These are phyloP conservation scores for Fusarium denticulatum DNA, from an alignment of 2,329 filamentous ascomycete genomes.

Conservation along the genomic window DNA sequence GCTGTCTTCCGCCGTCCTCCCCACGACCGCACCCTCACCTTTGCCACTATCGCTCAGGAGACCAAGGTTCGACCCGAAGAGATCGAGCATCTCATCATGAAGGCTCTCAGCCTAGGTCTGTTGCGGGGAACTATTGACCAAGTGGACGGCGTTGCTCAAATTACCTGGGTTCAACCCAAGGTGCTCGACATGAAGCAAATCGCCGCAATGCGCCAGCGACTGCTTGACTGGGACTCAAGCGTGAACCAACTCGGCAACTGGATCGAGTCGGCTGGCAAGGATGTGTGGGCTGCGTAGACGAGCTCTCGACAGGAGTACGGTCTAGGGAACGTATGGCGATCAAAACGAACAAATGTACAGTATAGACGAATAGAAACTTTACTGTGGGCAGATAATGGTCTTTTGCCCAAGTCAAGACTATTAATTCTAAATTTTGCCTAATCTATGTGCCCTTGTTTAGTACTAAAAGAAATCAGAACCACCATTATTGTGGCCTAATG, in stretches of 20 bases:
- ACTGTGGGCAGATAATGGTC: conserved; percentile 32
- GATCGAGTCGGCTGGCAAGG: conserved; percentile 93
- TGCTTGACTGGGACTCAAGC: conserved; percentile 95
- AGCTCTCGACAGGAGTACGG: neutral
- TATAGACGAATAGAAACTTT: conserved; percentile 43
- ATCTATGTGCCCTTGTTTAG: neutral
- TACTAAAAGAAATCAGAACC: neutral
- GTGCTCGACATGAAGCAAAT: conserved; percentile 96
- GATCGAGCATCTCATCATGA: conserved; percentile 99
- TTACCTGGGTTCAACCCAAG: conserved; percentile 99
- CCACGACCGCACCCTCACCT: conserved; percentile 94
- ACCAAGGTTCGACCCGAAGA: conserved; percentile 91
- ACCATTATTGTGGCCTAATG: neutral
- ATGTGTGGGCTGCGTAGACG: conserved; percentile 87
- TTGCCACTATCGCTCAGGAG: conserved; percentile 86
- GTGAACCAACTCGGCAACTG: conserved; percentile 97
- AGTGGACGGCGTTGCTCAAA: conserved; percentile 91
- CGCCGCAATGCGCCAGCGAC: conserved; percentile 84
- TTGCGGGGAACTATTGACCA: conserved; percentile 95
- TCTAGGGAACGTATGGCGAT: conserved; percentile 5
- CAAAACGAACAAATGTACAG: conserved; percentile 42
- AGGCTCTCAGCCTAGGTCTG: conserved; percentile 92
- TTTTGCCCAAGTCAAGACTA: conserved; percentile 35
- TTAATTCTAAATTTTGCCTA: conserved; percentile 33
- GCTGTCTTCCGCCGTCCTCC: conserved; percentile 95